phyloP scores from a whole-genome alignment of 1,139 yeast genomes.

The Candida sp. region DNA sequence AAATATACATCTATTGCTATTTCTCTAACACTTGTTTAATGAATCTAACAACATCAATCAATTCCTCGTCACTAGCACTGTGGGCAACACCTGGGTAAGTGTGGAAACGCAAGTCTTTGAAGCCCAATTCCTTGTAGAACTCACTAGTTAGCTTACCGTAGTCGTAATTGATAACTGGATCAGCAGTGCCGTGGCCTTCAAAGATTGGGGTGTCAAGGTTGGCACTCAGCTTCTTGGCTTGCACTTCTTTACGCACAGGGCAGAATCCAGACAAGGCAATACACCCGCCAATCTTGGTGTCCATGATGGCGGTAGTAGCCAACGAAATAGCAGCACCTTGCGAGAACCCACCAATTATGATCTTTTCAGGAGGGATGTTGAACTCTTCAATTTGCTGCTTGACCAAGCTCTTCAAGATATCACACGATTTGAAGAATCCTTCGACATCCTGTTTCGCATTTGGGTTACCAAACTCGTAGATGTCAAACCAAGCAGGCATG shows the following conservation, averaged over 20 bases:
- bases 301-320: constrained; percentile 51
- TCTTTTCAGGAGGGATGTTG: constrained; percentile 72
- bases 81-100: constrained; percentile 71
- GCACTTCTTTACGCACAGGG: constrained; percentile 52
- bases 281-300: constrained; percentile 77
- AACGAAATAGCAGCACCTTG: constrained; percentile 91
- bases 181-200: constrained; percentile 87
- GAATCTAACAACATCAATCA: constrained; percentile 62
- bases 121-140: constrained; percentile 54
- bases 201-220: constrained; percentile 78
- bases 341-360: constrained; percentile 91
- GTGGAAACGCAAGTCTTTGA: constrained; percentile 57
- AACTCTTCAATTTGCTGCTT: constrained; percentile 59
- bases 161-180: constrained; percentile 61
- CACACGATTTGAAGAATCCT: constrained; percentile 67
- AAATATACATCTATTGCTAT: background rate
- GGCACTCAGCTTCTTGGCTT: constrained; percentile 23
- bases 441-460: constrained; percentile 57
- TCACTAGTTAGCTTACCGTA: constrained; percentile 54
- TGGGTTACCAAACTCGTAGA: constrained; percentile 56
- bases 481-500: constrained; percentile 93
- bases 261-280: constrained; percentile 81
- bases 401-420: constrained; percentile 55
- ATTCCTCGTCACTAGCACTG: constrained; percentile 67
- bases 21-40: constrained; percentile 26